Percentiles rank a stretch among this genome's conserved stretches.
Conservation (phyloP, 495 filamentous ascomycete genomes). For the Aspergillus heteromorphus region DNA sequence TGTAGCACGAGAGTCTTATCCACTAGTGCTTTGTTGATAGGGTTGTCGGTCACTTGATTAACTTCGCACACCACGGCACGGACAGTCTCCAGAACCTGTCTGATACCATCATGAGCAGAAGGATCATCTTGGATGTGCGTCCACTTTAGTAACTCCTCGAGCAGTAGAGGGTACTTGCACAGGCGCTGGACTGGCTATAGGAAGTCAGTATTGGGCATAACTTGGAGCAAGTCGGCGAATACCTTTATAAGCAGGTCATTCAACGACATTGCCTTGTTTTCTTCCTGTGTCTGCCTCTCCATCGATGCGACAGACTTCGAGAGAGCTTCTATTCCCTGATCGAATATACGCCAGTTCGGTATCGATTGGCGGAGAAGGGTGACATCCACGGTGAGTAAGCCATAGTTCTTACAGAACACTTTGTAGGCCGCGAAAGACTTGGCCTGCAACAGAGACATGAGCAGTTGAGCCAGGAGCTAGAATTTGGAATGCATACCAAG, state of each 20-base stretch:
- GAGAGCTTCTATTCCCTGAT: slow-evolving; percentile 83
- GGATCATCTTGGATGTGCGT: slow-evolving; percentile 83
- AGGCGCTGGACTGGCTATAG: slow-evolving; percentile 84
- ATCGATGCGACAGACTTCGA: slow-evolving; percentile 68
- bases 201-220: slow-evolving; percentile 9
- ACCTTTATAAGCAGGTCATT: slow-evolving; percentile 91
- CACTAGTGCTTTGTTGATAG: slow-evolving; percentile 38
- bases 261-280: slow-evolving; percentile 70
- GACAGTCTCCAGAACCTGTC: slow-evolving; percentile 65
- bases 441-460: slow-evolving; percentile 47
- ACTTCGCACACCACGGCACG: slow-evolving; percentile 67
- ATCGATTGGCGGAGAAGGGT: slow-evolving; percentile 61
- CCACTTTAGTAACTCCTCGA: slow-evolving; percentile 72
- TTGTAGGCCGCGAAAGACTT: slow-evolving; percentile 79
- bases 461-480: not conserved
- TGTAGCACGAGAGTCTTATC: slow-evolving; percentile 50
- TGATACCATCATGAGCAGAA: slow-evolving; percentile 69
- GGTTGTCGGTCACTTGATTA: slow-evolving; percentile 61
- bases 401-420: slow-evolving; percentile 82
- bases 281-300: slow-evolving; percentile 55
- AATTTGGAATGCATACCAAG: slow-evolving; percentile 47
- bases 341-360: slow-evolving; percentile 73
- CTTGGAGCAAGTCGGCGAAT: slow-evolving; percentile 6
- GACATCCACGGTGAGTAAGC: slow-evolving; percentile 72
- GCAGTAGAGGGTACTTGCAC: slow-evolving; percentile 86